A percentile compares a stretch with the other conserved stretches of the same genome.
These are phyloP conservation scores for Yarrowia sp. DNA, from an alignment of 805 yeast species.

Conservation along the genomic window DNA sequence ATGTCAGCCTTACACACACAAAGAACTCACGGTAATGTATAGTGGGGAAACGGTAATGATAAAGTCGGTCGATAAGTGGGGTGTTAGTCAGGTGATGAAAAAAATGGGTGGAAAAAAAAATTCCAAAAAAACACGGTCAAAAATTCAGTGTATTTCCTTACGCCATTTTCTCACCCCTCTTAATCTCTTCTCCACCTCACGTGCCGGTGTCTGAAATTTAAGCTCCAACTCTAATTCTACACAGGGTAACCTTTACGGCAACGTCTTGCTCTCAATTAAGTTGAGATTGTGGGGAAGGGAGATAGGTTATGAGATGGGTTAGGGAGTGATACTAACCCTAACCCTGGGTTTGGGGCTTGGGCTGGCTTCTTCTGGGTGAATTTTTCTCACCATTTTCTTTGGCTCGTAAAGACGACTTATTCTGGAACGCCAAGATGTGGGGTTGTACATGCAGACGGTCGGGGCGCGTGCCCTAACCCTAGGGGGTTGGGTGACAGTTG, in stretches of 20 bases:
- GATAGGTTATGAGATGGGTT: background rate
- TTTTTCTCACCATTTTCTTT: too few relatives aligned
- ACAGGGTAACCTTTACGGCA: constrained; percentile 31
- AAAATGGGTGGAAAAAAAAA: too few relatives aligned
- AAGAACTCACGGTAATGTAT: constrained; percentile 7
- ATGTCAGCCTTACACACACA: too few relatives aligned
- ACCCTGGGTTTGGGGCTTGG: too few relatives aligned
- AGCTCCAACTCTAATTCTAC: background rate
- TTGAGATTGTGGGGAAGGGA: background rate
- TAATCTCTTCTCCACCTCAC: background rate
- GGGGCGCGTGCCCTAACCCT: constrained; percentile 4
- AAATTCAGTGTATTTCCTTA: too few relatives aligned
- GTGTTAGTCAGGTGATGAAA: too few relatives aligned
- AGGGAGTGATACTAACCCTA: too few relatives aligned
- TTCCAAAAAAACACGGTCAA: too few relatives aligned
- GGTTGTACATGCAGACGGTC: constrained; percentile 3
- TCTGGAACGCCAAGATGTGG: constrained; percentile 13
- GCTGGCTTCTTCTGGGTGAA: too few relatives aligned
- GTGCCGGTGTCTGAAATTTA: constrained; percentile 2
- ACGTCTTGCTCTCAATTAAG: constrained; percentile 22
- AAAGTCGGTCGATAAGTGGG: too few relatives aligned
- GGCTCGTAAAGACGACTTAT: background rate
- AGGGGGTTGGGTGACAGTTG: too few relatives aligned
- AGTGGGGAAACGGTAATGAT: constrained; percentile 3
- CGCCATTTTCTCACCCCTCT: too few relatives aligned